Evolutionary conservation across 2,329 filamentous ascomycete genomes (phyloP).

Genomic region (Fusarium pseudograminearum): DNA sequence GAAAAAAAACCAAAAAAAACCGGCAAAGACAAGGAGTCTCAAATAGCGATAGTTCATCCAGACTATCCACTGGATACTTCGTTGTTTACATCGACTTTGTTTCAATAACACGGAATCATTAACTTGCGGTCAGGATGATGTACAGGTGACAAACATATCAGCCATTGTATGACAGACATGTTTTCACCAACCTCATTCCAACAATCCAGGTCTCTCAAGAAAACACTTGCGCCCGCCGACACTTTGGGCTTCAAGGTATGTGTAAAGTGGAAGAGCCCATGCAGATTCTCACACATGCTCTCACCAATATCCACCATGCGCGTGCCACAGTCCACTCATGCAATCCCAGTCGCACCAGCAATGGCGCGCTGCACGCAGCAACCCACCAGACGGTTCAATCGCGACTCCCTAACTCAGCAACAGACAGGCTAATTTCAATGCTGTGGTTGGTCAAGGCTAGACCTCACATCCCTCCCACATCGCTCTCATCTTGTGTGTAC

Average conservation of each 20-base stretch:
- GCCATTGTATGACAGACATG: slow-evolving; percentile 1
- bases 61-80: background rate
- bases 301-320: slow-evolving; percentile 34
- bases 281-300: slow-evolving; percentile 32
- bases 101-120: background rate
- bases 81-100: background rate
- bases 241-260: slow-evolving; percentile 8
- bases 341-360: slow-evolving; percentile 43
- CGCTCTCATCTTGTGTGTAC: slow-evolving; percentile 37
- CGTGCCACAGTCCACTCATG: slow-evolving; percentile 41
- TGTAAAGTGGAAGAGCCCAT: slow-evolving; percentile 22
- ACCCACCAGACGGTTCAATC: slow-evolving; percentile 43
- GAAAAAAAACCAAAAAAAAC: background rate
- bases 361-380: slow-evolving; percentile 41
- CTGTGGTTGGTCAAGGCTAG: slow-evolving; percentile 40
- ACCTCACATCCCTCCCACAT: slow-evolving; percentile 42
- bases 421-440: slow-evolving; percentile 39
- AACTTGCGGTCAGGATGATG: background rate
- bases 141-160: background rate
- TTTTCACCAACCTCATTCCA: slow-evolving; percentile 15
- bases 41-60: background rate
- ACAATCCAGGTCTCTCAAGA: slow-evolving; percentile 1
- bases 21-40: slow-evolving; percentile 20
- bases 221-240: slow-evolving; percentile 3
- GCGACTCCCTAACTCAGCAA: slow-evolving; percentile 49